A percentile compares a stretch with the other conserved stretches of the same genome.
These are phyloP conservation scores for Linaria vulgaris DNA, from an alignment of 257 asterid species.

Conservation along the genomic window DNA sequence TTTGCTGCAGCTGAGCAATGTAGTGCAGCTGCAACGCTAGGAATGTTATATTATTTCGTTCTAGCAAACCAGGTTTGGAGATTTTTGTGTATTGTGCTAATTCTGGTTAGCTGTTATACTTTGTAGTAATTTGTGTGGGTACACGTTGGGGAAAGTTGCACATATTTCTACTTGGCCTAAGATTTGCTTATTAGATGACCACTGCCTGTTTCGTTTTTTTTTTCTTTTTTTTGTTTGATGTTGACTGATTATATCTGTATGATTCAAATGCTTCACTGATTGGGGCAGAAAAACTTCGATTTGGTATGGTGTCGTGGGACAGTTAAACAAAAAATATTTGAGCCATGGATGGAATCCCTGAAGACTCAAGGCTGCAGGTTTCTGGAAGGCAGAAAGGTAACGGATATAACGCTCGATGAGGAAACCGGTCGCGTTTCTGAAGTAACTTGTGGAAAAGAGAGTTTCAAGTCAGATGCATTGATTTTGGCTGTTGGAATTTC, in stretches of 20 bases:
- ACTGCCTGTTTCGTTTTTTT: no score
- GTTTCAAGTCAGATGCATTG: conserved; percentile 52
- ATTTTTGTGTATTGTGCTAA: no score
- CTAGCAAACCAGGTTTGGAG: conserved; percentile 60
- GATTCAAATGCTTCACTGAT: conserved; percentile 17
- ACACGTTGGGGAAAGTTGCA: no score
- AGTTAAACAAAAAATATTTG: conserved; percentile 47
- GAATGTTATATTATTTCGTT: conserved; percentile 45
- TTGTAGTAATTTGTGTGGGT: no score
- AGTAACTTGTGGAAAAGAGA: conserved; percentile 60
- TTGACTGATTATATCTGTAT: background rate
- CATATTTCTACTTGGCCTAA: no score
- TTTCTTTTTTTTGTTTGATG: background rate
- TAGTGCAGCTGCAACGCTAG: conserved; percentile 65
- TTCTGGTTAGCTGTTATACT: background rate
- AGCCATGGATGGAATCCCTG: conserved; percentile 53
- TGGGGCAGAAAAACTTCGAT: conserved; percentile 47
- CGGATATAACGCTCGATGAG: conserved; percentile 45
- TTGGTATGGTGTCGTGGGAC: conserved; percentile 54
- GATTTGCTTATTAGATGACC: no score
- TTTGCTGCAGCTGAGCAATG: conserved; percentile 64
- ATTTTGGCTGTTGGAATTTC: conserved; percentile 65
- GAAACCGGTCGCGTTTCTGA: conserved; percentile 47
- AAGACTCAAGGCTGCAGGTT: conserved; percentile 54
- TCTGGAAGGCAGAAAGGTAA: conserved; percentile 54